Evolutionary conservation across 768 basidiomycete genomes (phyloP).

Genomic region (Tremella yokohamensis): DNA sequence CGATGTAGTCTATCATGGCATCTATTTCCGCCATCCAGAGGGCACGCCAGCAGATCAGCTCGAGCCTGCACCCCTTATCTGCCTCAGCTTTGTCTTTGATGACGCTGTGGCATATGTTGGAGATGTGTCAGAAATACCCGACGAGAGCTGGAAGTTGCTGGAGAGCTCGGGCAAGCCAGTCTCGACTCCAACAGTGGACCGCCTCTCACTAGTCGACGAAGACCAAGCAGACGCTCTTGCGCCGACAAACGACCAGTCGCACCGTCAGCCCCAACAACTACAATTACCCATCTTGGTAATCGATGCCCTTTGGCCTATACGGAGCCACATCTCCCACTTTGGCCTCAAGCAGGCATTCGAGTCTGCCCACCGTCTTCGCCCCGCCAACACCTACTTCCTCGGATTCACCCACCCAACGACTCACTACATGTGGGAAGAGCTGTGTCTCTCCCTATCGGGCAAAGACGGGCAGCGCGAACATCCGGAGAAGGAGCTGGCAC

Average conservation of each 20-base stretch:
- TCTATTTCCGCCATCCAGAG: constrained; percentile 38
- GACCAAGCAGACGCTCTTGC: constrained; percentile 48
- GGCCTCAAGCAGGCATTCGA: constrained; percentile 65
- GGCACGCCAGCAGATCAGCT: constrained; percentile 16
- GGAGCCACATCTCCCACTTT: constrained; percentile 71
- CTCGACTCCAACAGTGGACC: not conserved
- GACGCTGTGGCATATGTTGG: constrained; percentile 70
- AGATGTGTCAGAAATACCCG: constrained; percentile 77
- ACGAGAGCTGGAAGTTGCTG: constrained; percentile 59
- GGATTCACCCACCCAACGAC: constrained; percentile 74
- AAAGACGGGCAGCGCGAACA: not conserved
- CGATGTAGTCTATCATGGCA: constrained; percentile 43
- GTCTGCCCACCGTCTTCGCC: constrained; percentile 60
- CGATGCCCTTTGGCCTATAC: constrained; percentile 66
- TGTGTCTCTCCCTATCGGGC: constrained; percentile 51
- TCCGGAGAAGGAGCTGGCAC: not conserved
- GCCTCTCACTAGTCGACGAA: not conserved
- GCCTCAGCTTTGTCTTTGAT: constrained; percentile 54
- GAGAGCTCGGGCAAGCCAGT: not conserved
- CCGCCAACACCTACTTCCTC: constrained; percentile 64
- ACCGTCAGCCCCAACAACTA: constrained; percentile 12
- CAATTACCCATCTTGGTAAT: constrained; percentile 63
- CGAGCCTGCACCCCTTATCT: constrained; percentile 45
- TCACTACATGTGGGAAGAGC: constrained; percentile 71
- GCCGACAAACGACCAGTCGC: constrained; percentile 22